Conservation (phyloP, 495 filamentous ascomycete species). For the Daldinia bambusicola region DNA sequence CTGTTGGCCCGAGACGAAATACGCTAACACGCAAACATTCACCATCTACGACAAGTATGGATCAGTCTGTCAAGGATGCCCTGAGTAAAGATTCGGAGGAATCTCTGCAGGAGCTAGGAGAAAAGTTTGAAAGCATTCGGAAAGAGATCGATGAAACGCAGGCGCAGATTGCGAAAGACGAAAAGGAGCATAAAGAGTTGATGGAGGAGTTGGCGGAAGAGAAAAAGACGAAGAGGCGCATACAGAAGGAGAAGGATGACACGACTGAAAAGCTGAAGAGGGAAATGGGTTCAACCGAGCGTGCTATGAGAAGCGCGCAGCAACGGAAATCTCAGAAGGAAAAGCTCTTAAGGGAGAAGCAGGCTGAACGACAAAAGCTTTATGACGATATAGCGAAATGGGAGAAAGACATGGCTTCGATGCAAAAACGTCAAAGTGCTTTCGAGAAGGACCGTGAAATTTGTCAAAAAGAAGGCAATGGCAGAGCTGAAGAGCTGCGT, state of each 20-base stretch:
- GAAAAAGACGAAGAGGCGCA: constrained; percentile 76
- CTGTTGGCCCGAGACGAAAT: constrained; percentile 68
- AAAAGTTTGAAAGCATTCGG: constrained; percentile 75
- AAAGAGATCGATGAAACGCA: constrained; percentile 73
- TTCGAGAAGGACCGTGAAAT: constrained; percentile 55
- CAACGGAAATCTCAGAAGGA: constrained; percentile 83
- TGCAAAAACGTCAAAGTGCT: constrained; percentile 53
- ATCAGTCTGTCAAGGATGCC: constrained; percentile 61
- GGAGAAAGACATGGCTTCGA: constrained; percentile 64
- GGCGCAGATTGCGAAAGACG: constrained; percentile 67
- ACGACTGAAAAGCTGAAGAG: constrained; percentile 81
- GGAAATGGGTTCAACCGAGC: constrained; percentile 82
- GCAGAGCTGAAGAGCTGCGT: constrained; percentile 46
- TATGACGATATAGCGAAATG: constrained; percentile 66
- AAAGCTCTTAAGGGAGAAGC: constrained; percentile 78
- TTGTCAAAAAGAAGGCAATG: constrained; percentile 47
- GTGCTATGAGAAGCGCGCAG: constrained; percentile 84
- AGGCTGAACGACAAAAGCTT: constrained; percentile 68
- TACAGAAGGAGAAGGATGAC: constrained; percentile 86
- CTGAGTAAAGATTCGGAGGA: constrained; percentile 56
- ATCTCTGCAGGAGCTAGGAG: constrained; percentile 67
- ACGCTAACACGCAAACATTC: constrained; percentile 79
- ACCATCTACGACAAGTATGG: constrained; percentile 72
- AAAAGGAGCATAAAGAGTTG: constrained; percentile 71
- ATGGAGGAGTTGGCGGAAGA: constrained; percentile 78